A percentile compares a stretch with the other conserved stretches of the same genome.
These are phyloP conservation scores for Aspergillus versicolor DNA, from an alignment of 2,329 filamentous ascomycete species.

Conservation along the genomic window DNA sequence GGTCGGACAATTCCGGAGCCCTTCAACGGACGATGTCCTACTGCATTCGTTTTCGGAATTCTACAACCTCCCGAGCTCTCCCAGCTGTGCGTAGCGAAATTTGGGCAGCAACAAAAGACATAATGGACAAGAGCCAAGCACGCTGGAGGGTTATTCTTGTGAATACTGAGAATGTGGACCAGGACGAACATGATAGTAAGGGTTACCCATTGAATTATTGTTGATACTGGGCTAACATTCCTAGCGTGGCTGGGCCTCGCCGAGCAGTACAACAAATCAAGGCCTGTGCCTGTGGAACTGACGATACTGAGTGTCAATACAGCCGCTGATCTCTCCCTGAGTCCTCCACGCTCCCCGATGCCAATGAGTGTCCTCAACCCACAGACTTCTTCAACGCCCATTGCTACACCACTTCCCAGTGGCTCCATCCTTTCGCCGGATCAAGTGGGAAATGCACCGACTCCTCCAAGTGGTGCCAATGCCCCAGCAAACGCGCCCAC, in stretches of 20 bases:
- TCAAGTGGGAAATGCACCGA: slow-evolving; percentile 41
- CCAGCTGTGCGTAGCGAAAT: slow-evolving; percentile 56
- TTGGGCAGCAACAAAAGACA: slow-evolving; percentile 57
- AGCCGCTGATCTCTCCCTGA: slow-evolving; percentile 36
- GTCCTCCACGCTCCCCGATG: slow-evolving; percentile 32
- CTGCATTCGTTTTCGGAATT: slow-evolving; percentile 46
- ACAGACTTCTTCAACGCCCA: slow-evolving; percentile 37
- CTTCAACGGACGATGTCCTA: slow-evolving; percentile 56
- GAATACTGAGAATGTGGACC: slow-evolving; percentile 51
- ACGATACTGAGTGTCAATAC: slow-evolving; percentile 36
- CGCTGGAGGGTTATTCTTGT: slow-evolving; percentile 58
- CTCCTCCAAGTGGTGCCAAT: slow-evolving; percentile 30
- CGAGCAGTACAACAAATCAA: slow-evolving; percentile 40
- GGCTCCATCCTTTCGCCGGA: slow-evolving; percentile 41
- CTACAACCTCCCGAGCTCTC: slow-evolving; percentile 35
- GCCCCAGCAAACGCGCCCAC: slow-evolving; percentile 39
- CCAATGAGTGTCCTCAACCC: slow-evolving; percentile 34
- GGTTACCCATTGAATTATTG: neutral
- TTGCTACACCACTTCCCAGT: slow-evolving; percentile 39
- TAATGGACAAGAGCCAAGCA: slow-evolving; percentile 52
- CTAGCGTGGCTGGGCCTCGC: slow-evolving; percentile 39
- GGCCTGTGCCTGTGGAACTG: slow-evolving; percentile 34
- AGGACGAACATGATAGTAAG: slow-evolving; percentile 52
- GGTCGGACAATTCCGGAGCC: slow-evolving; percentile 58
- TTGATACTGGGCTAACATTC: slow-evolving; percentile 19